These are phyloP conservation scores for Claviceps purpurea DNA, from an alignment of 2,329 filamentous ascomycete species.

Conservation along the genomic window DNA sequence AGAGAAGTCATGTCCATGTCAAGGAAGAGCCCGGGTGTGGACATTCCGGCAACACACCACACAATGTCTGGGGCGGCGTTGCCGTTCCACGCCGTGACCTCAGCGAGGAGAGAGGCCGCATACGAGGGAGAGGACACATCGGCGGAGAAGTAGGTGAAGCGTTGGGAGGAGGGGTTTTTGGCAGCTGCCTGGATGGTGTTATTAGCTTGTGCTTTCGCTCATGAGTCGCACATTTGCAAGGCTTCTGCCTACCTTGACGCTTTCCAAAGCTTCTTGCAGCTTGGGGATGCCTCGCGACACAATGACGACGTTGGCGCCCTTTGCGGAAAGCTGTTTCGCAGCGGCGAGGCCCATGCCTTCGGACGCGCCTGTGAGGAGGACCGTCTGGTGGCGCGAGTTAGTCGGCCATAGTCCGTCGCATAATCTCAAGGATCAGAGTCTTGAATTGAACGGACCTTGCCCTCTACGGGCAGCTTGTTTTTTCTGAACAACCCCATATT, in stretches of 20 bases:
- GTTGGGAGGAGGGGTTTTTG: slow-evolving; percentile 50
- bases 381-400: slow-evolving; percentile 42
- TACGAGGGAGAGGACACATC: slow-evolving; percentile 64
- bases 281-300: slow-evolving; percentile 66
- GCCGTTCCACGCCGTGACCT: slow-evolving; percentile 69
- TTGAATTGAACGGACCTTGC: slow-evolving; percentile 47
- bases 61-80: slow-evolving; percentile 65
- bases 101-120: slow-evolving; percentile 53
- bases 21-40: slow-evolving; percentile 62
- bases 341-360: slow-evolving; percentile 79
- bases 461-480: slow-evolving; percentile 72
- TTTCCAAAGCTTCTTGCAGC: slow-evolving; percentile 55
- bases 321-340: slow-evolving; percentile 60
- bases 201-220: slow-evolving; percentile 5
- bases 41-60: slow-evolving; percentile 76
- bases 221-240: too few relatives aligned
- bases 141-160: slow-evolving; percentile 71
- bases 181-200: slow-evolving; percentile 43
- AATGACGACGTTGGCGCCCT: slow-evolving; percentile 78
- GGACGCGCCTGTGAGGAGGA: slow-evolving; percentile 81
- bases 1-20: slow-evolving; percentile 56
- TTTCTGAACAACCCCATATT: slow-evolving; percentile 55
- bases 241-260: slow-evolving; percentile 41
- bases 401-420: neutral
- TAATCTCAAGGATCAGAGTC: neutral